These are phyloP conservation scores for Fusarium chuoi DNA, from an alignment of 2,329 filamentous ascomycete species.

Conservation along the genomic window DNA sequence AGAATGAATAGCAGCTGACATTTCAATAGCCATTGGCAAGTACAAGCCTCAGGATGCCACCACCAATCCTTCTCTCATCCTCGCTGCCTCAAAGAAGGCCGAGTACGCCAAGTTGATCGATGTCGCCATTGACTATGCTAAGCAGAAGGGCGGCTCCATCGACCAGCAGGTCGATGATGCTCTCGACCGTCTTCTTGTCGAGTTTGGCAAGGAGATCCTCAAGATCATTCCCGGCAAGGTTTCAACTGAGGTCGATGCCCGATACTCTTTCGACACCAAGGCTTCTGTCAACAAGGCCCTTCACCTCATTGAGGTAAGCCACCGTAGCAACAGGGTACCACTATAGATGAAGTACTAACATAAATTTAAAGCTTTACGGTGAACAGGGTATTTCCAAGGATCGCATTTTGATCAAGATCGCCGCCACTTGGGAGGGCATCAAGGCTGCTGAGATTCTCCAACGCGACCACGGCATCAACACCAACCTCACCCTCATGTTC, in stretches of 20 bases:
- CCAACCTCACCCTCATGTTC: conserved; percentile 99
- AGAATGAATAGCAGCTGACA: conserved; percentile 39
- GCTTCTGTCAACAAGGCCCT: conserved; percentile 94
- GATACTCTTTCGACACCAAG: conserved; percentile 95
- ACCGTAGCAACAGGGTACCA: background rate
- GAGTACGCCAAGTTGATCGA: conserved; percentile 96
- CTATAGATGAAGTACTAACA: conserved; percentile 21
- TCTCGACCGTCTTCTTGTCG: conserved; percentile 92
- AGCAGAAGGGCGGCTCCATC: conserved; percentile 73
- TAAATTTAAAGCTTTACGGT: conserved; percentile 83
- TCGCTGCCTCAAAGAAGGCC: conserved; percentile 97
- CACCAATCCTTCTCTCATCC: conserved; percentile 98
- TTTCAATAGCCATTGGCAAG: conserved; percentile 86
- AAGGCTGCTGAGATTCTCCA: conserved; percentile 98
- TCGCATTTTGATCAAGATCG: conserved; percentile 97
- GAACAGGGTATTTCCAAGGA: conserved; percentile 91
- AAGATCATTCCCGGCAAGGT: conserved; percentile 98
- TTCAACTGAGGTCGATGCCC: conserved; percentile 97
- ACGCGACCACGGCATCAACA: conserved; percentile 95
- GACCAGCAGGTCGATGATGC: conserved; percentile 89
- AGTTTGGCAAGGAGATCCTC: conserved; percentile 98
- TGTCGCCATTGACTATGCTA: conserved; percentile 84
- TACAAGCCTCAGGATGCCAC: conserved; percentile 99
- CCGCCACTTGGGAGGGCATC: conserved; percentile 99
- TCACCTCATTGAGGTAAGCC: conserved; percentile 88